phyloP scores from a whole-genome alignment of 2,329 filamentous ascomycete species.

The Beauveria scarabaeidicola region DNA sequence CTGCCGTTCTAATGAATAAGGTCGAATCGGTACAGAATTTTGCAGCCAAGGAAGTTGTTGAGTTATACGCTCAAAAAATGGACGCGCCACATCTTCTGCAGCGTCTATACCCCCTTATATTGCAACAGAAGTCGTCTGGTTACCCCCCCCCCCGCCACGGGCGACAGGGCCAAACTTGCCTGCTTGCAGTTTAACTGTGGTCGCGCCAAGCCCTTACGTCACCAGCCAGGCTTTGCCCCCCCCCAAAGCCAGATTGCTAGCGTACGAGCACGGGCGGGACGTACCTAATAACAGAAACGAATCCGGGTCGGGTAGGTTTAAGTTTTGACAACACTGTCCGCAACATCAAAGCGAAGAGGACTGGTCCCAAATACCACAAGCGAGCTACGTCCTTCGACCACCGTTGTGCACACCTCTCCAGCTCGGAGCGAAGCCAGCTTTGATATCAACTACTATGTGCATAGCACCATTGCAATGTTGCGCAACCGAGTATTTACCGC shows the following conservation, averaged over 20 bases:
- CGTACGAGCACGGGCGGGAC: conserved; percentile 11
- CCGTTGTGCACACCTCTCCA: background rate
- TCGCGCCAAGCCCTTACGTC: conserved; percentile 12
- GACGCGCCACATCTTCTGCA: too few relatives aligned
- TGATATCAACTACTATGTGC: conserved; percentile 20
- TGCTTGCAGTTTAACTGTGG: background rate
- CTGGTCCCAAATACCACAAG: background rate
- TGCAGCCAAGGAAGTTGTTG: too few relatives aligned
- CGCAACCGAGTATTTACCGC: conserved; percentile 52
- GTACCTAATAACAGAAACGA: conserved; percentile 11
- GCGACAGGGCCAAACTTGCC: background rate
- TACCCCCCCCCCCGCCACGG: background rate
- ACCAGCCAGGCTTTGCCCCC: conserved; percentile 4
- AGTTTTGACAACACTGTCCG: conserved; percentile 7
- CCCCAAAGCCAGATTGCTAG: conserved; percentile 3
- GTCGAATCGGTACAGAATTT: too few relatives aligned
- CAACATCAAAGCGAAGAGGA: background rate
- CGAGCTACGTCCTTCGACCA: background rate
- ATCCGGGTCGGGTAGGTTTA: conserved; percentile 11
- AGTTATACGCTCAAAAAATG: too few relatives aligned
- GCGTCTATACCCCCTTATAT: too few relatives aligned
- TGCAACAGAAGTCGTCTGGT: background rate
- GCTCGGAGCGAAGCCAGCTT: conserved; percentile 3
- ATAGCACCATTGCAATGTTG: conserved; percentile 36
- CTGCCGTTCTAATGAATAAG: background rate